Evolutionary conservation across 164 flowering plant species (phyloP).

Genomic region (Aristolochia fimbriata): DNA sequence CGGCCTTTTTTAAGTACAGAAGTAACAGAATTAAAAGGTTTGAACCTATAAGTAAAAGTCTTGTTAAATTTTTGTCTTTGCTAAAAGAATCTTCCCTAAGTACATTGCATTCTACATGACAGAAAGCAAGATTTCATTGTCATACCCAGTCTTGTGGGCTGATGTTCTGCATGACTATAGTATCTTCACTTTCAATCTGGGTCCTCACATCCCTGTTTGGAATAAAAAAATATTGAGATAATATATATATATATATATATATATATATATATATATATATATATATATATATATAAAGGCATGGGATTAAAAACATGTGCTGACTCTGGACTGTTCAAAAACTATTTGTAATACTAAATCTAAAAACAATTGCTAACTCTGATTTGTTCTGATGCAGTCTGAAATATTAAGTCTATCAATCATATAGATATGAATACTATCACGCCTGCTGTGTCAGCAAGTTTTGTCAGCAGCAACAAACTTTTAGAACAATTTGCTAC

Average conservation of each 20-base stretch:
- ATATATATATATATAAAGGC: too few species aligned
- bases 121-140: slow-evolving; percentile 2
- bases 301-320: neutral
- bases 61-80: neutral
- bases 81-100: neutral
- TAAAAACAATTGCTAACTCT: neutral
- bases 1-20: neutral
- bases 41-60: neutral
- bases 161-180: slow-evolving; percentile 40
- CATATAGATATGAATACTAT: too few species aligned
- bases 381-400: neutral
- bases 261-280: too few species aligned
- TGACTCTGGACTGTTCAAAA: neutral
- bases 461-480: too few species aligned
- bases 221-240: neutral
- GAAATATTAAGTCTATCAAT: too few species aligned
- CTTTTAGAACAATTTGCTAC: too few species aligned
- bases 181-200: slow-evolving; percentile 72
- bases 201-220: slow-evolving; percentile 40
- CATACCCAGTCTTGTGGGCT: slow-evolving; percentile 68
- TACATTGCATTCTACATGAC: neutral
- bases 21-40: neutral
- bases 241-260: too few species aligned
- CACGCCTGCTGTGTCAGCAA: too few species aligned
- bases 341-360: neutral